These are phyloP conservation scores for Sphagnum contortum DNA, from an alignment of 225 moss, liverwort and hornwort genomes.

Conservation along the genomic window DNA sequence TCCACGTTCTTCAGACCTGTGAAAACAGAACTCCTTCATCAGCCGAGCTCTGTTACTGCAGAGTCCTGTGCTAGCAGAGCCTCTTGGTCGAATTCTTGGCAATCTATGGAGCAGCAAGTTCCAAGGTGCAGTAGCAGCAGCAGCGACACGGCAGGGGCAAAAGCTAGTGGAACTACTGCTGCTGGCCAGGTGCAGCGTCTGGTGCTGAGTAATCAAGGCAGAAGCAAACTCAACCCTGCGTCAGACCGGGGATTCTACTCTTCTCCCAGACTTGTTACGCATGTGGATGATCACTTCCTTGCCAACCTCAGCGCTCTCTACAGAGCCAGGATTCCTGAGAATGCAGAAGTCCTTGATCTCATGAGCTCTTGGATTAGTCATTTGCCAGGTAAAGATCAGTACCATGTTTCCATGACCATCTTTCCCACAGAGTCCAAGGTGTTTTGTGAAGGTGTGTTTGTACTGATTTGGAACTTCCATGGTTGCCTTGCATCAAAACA, in stretches of 20 bases:
- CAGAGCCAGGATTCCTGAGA: slow-evolving; percentile 43
- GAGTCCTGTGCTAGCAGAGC: no score
- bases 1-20: no score
- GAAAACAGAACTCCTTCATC: no score
- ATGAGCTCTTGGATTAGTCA: slow-evolving; percentile 85
- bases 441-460: no score
- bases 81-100: no score
- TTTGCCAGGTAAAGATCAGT: slow-evolving; percentile 34
- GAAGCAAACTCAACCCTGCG: slow-evolving; percentile 38
- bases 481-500: slow-evolving; percentile 4
- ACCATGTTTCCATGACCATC: no score
- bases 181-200: slow-evolving; percentile 37
- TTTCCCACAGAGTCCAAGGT: no score
- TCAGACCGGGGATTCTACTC: slow-evolving; percentile 64
- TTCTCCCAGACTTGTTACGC: slow-evolving; percentile 48
- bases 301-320: slow-evolving; percentile 39
- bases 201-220: slow-evolving; percentile 49
- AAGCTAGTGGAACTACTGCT: slow-evolving; percentile 1
- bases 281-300: slow-evolving; percentile 61
- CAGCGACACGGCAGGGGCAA: slow-evolving; percentile 17
- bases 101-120: no score
- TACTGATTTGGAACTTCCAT: neutral
- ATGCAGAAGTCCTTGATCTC: slow-evolving; percentile 56
- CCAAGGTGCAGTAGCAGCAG: slow-evolving; percentile 11
- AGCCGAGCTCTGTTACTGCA: no score